phyloP scores from a whole-genome alignment of 805 yeast genomes.

The Candida alai region DNA sequence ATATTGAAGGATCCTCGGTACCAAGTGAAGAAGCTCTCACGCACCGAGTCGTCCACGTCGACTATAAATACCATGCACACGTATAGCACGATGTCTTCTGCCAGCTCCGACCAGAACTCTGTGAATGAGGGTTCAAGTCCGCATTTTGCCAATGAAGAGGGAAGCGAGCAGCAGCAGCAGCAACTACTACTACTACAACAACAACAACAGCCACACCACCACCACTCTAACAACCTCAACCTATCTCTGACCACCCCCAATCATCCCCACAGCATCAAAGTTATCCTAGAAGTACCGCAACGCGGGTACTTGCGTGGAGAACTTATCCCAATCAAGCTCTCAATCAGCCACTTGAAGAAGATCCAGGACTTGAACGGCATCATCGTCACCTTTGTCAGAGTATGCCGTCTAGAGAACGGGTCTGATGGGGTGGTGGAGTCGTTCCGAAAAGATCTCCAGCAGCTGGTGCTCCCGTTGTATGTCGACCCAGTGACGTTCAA shows the following conservation, averaged over 20 bases:
- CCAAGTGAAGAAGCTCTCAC: constrained; percentile 5
- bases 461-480: constrained; percentile 69
- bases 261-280: constrained; percentile 30
- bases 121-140: not conserved
- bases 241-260: constrained; percentile 11
- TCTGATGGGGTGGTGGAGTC: constrained; percentile 62
- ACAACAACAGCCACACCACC: constrained; percentile 6
- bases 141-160: not conserved
- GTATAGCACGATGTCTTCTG: constrained; percentile 8
- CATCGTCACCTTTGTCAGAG: constrained; percentile 73
- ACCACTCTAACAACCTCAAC: constrained; percentile 3
- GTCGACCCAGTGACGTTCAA: constrained; percentile 64
- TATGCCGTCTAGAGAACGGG: constrained; percentile 61
- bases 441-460: constrained; percentile 80
- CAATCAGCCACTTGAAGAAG: constrained; percentile 65
- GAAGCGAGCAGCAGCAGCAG: constrained; percentile 1
- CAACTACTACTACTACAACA: not conserved
- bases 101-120: constrained; percentile 17
- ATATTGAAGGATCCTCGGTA: constrained; percentile 52
- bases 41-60: constrained; percentile 9
- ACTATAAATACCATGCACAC: constrained; percentile 8
- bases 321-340: constrained; percentile 64
- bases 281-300: constrained; percentile 40
- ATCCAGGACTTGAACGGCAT: constrained; percentile 69
- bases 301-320: constrained; percentile 82